Base-by-base conservation (phyloP, 805 yeast species). In the Ogataea nonfermentans region DNA sequence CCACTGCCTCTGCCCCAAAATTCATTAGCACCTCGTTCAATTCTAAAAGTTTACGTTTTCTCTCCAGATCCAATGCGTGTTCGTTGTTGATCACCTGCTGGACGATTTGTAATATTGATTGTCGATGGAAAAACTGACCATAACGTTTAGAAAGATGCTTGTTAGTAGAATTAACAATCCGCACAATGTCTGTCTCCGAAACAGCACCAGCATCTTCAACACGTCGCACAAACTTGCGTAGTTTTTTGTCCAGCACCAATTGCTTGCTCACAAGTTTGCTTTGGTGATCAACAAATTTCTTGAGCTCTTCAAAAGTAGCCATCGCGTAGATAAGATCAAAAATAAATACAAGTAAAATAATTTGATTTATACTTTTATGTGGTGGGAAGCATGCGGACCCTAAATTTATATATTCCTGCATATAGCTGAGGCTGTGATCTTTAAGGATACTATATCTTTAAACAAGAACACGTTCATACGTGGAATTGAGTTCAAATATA, bases 51-150 rank as follows among this genome's bases (percentile, higher is more conserved):
- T 51, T 59, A 12, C 47, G 37, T 14, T 51, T 48, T 34, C 43
- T 41, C 5, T 35, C 38, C 11, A 43, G 26, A 11, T 41, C 44
- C 7, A 35, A 17, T 3, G 34, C 29, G 5, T 52, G 42, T 34
- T 62, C 64, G 14, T 51, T 46, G 10, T 52, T 49, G 14, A 62
- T 20, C 6, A 60, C 45, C 40, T 63, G 66, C 24, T 56, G 53
- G 4, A 54, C 34, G 4, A 63, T 49, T 36, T 62, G 60, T 32
- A 57, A 47, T 11, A 57, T 47, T 8, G 61, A 46, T 31, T 64
- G 69, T 14, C 52, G 48, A 28, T 54, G 55, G 43, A 57, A 64
- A 31, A 49, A 47, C n/a, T 49, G 42, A 4, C 46, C 43, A 27
- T 55, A 56, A 28, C 51, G 48, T 17, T 48, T 46, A 9, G 25